These are phyloP conservation scores for Arachis stenosperma DNA, from an alignment of 306 rosid species.

Conservation along the genomic window DNA sequence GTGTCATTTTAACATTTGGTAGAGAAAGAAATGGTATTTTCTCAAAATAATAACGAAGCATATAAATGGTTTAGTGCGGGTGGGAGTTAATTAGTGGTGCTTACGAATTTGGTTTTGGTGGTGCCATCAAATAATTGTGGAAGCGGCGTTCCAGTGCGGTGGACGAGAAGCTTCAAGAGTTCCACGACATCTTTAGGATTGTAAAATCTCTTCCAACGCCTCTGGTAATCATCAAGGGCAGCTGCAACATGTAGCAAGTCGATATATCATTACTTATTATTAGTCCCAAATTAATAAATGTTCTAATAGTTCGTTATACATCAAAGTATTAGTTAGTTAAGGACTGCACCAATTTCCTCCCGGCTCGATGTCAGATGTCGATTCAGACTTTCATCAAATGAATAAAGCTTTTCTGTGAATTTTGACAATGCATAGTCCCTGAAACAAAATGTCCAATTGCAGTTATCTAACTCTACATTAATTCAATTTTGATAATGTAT, in stretches of 20 bases:
- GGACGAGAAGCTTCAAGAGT: constrained; percentile 40
- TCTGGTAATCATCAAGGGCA: constrained; percentile 19
- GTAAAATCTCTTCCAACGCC: constrained; percentile 35
- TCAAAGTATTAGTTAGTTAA: no score
- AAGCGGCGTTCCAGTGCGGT: constrained; percentile 10
- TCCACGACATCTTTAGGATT: constrained; percentile 45
- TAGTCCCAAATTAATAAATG: no score
- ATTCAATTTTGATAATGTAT: no score
- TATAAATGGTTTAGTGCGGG: no score
- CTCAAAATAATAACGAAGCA: no score
- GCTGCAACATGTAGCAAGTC: constrained; percentile 26
- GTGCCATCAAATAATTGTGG: constrained; percentile 36
- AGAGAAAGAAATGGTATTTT: no score
- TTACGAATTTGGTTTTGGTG: not conserved
- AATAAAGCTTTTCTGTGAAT: constrained; percentile 29
- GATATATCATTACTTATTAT: no score
- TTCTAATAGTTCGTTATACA: no score
- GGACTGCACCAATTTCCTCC: constrained; percentile 36
- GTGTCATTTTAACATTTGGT: no score
- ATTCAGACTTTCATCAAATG: constrained; percentile 14
- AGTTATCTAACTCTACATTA: not conserved
- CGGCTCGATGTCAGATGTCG: constrained; percentile 21
- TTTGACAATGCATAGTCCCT: constrained; percentile 37
- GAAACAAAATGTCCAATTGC: constrained; percentile 1
- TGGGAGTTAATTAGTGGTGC: no score